Evolutionary conservation across 176 grass and related monocot species (phyloP), one percentile per base, ranked within the genome.

Genomic region (Carex myosuroides): DNA sequence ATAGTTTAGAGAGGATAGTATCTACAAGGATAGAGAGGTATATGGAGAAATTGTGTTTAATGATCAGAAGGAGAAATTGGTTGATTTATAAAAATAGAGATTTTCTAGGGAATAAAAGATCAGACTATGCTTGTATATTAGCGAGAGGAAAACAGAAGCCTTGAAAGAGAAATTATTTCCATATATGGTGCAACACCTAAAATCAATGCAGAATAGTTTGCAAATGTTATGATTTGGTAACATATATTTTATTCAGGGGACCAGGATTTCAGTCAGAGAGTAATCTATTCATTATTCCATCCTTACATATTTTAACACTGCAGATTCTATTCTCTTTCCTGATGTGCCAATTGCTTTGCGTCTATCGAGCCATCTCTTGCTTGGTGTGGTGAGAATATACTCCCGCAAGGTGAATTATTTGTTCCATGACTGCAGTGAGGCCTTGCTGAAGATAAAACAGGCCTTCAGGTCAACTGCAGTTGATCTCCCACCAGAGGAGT

Each of bases 261-360:
- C 24, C 29, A 29, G 46, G 29, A 30, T 54, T 17, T 26, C 22
- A 54, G 48, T 78, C 50, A 9, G 21, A 57, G 73, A 57, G 13
- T 53, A 55, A 78, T 78, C 44, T 3, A 26, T 78, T 14, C 13
- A 32, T 56, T 78, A 35, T 57, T 57, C 6, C 4, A 6, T 26
- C 46, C 20, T 56, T 55, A 78, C 12, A 57, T 56, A 16, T 57
- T 78, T 57, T 30, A 46, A 56, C 7, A 78, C 50, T 56, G 82
- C 89, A 99, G 96, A 99, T 95, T 99, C 96, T 70, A 99, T 99
- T 89, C 94, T 99, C 81, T 99, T 91, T 61, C 96, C 96, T 62
- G 96, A 99, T 7, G 96, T 95, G 35, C 96, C 96, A 44, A 99
- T 99, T 82, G 96, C 96, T 66, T 88, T 99, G 90, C 93, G 96